phyloP scores from a whole-genome alignment of 1,139 yeast genomes.

The Candida pseudocylindracea region DNA sequence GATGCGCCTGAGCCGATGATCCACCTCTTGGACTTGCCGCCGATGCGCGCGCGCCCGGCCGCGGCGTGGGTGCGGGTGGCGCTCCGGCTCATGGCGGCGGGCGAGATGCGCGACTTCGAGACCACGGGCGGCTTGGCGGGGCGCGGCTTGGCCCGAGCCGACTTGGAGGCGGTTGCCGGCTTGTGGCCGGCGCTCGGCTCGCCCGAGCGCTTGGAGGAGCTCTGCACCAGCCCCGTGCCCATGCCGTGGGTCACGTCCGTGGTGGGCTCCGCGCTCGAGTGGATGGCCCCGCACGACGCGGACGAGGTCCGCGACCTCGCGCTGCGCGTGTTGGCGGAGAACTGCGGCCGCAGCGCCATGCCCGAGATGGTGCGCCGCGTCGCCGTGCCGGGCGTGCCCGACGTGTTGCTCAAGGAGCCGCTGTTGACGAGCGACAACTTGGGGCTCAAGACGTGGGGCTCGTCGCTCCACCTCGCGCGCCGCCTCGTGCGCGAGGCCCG shows the following conservation, averaged over 20 bases:
- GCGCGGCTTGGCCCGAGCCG: no score
- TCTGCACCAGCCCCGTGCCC: no score
- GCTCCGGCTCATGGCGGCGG: no score
- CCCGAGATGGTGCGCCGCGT: constrained; percentile 42
- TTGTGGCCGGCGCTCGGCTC: no score
- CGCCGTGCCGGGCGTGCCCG: constrained; percentile 11
- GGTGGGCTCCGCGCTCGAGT: constrained; percentile 29
- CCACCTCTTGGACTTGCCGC: no score
- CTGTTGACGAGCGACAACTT: constrained; percentile 68
- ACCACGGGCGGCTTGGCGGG: no score
- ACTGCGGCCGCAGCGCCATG: constrained; percentile 72
- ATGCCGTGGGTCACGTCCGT: constrained; percentile 39
- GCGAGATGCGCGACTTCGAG: no score
- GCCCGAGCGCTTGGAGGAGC: no score
- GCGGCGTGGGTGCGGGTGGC: no score
- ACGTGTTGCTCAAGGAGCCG: constrained; percentile 47
- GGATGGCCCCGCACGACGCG: constrained; percentile 15
- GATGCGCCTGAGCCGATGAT: no score
- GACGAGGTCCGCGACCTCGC: constrained; percentile 19
- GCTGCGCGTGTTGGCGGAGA: constrained; percentile 49
- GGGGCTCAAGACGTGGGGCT: constrained; percentile 94
- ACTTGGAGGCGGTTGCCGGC: no score
- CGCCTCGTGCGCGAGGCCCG: constrained; percentile 13
- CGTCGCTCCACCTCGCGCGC: constrained; percentile 50
- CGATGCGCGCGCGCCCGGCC: no score